Conservation (phyloP, 2,329 filamentous ascomycete genomes). For the Colletotrichum sp. region DNA sequence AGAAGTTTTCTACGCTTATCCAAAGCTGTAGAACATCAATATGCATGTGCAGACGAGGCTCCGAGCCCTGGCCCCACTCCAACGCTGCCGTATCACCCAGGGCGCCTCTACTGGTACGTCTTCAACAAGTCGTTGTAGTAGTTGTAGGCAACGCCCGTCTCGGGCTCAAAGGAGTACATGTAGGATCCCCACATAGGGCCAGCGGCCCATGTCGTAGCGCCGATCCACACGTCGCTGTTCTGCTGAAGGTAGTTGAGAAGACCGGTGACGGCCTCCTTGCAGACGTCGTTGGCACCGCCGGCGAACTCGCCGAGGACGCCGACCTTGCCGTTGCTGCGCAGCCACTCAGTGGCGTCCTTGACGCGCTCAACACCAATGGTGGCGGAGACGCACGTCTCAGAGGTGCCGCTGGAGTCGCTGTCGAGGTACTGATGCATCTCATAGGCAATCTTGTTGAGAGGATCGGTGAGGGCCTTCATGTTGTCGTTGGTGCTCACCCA, state of each 20-base stretch:
- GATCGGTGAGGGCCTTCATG: conserved; percentile 46
- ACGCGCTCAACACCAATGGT: conserved; percentile 49
- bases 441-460: conserved; percentile 46
- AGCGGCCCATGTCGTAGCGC: conserved; percentile 49
- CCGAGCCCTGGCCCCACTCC: background rate
- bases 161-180: conserved; percentile 42
- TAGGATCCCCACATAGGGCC: conserved; percentile 57
- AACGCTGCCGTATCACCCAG: rapidly evolving
- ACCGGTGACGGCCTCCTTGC: conserved; percentile 49
- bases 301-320: conserved; percentile 56
- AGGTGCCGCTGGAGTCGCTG: conserved; percentile 50
- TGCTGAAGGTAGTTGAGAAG: conserved; percentile 52
- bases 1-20: background rate
- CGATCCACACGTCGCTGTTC: conserved; percentile 57
- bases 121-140: conserved; percentile 18
- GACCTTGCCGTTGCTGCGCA: conserved; percentile 51
- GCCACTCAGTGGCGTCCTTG: conserved; percentile 49
- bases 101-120: conserved; percentile 11
- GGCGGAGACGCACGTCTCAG: conserved; percentile 42
- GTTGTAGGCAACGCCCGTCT: conserved; percentile 37
- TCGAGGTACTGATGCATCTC: conserved; percentile 61
- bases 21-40: background rate
- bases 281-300: conserved; percentile 49
- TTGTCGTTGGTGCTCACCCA: conserved; percentile 34
- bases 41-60: rapidly evolving